Evolutionary conservation across 306 rosid genomes (phyloP), one percentile per base, ranked within the genome.

Genomic region (peach (Prunus persica)): DNA sequence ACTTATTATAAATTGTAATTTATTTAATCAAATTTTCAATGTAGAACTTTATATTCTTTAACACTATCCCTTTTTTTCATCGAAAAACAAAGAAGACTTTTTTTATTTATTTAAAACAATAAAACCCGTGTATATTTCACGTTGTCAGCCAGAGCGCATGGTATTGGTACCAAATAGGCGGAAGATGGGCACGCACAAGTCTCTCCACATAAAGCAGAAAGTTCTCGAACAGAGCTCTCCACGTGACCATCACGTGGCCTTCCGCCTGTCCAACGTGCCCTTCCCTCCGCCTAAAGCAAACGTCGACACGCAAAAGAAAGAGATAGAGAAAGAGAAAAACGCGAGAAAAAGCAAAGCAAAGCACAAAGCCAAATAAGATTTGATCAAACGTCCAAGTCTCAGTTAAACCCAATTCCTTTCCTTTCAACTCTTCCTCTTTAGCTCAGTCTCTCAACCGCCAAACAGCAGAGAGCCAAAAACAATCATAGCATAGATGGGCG

Each of bases 401-500:
- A 8, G 18, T 27, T 6, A 68, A 27, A 8, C 19, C 63, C 3
- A 5, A 11, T 18, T 6, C 12, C 38, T 8, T 30, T 30, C 47
- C 64, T 30, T 52, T 12, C 43, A 38, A 1, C 9, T 16, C 69
- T 2, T 24, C 11, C 7, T n/a, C 34, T 27, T 24, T 47, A 2
- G 3, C 13, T 28, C 45, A 38, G 9, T 63, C 46, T 18, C 6
- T 11, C 0, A 1, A 57, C 28, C 25, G 13, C 3, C 46, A 30
- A 8, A 63, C 43, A 61, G 19, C 65, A 12, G 65, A 13, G 65
- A 13, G 38, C 6, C 41, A 61, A 14, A 27, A 30, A 12, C 38
- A 61, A 25, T 13, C 5, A 55, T 14, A 45, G n/a, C 3, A 47
- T 3, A 34, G 25, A 78, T 83, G 85, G 85, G 75, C 6, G 82